Evolutionary conservation across 805 yeast species (phyloP), one percentile per base, ranked within the genome.

Genomic region (Kodamaea kaohsiungensis): DNA sequence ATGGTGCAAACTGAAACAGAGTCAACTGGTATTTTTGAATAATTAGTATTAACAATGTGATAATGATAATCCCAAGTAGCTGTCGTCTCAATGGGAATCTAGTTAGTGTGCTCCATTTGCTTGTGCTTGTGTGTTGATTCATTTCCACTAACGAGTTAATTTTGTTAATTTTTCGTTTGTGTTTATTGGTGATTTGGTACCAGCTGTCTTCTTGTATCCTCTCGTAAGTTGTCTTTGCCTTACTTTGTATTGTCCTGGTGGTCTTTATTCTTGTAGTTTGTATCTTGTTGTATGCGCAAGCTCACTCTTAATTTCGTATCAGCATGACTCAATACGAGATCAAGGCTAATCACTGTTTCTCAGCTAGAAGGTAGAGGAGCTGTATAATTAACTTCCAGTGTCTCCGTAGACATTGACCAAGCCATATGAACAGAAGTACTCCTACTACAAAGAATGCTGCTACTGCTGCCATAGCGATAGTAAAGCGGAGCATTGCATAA

Each of bases 401-500:
- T 27, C 63, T 50, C 35, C 47, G 19, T 8, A 57, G n/a, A 6
- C 63, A 56, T 19, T 55, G 53, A 12, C 42, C 22, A 33, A 62
- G 27, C 60, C 63, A 63, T 7, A 51, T 46, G 1, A 55, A 16
- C 45, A 61, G 58, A 12, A 57, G 51, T 6, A 58, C 35, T 15
- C 49, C 39, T 19, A 60, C 52, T 12, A 59, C 57, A 7, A 60
- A 19, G 19, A 60, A 46, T 12, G 48, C 19, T 2, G 61, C 63
- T 18, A 61, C 48, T 3, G 55, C 17, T 1, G 55, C 43, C 4
- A 55, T 56, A 3, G 65, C 64, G 7, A 59, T 17, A 33, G 51
- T 17, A 27, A 61, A 37, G 19, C 67, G 53, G 2, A 63, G 15
- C 3, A 62, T 52, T 43, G 62, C 54, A 46, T 65, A 65, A 22